A percentile compares a stretch with the other conserved stretches of the same genome.
Evolutionary conservation across 257 asterid species (phyloP).

Genomic region (Fraxinus pennsylvanica): DNA sequence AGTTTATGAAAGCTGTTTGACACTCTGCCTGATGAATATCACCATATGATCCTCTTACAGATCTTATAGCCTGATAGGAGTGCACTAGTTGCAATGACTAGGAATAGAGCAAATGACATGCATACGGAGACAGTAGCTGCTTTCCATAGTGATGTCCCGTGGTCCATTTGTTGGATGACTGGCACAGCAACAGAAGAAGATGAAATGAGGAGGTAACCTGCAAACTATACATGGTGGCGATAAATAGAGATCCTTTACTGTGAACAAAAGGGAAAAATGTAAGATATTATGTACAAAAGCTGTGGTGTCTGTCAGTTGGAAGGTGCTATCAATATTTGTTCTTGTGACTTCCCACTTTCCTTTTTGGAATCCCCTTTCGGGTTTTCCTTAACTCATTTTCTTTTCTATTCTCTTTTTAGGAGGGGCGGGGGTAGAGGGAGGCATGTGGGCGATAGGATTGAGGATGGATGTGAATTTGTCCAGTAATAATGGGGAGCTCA

Average conservation of each 20-base stretch:
- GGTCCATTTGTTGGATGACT: slow-evolving; percentile 44
- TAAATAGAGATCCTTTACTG: not conserved
- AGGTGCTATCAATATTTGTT: not conserved
- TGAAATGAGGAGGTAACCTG: slow-evolving; percentile 71
- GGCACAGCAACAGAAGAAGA: slow-evolving; percentile 61
- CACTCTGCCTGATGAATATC: slow-evolving; percentile 18
- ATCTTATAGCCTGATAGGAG: slow-evolving; percentile 69
- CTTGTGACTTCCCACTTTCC: not conserved
- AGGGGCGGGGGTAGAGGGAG: not conserved
- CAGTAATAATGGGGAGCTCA: not conserved
- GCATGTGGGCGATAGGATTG: not conserved
- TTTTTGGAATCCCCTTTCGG: not conserved
- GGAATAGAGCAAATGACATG: slow-evolving; percentile 54
- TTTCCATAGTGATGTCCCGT: slow-evolving; percentile 41
- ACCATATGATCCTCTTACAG: slow-evolving; percentile 76
- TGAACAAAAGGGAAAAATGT: not conserved
- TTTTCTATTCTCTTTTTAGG: too few relatives aligned
- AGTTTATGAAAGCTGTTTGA: not conserved
- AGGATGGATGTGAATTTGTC: not conserved
- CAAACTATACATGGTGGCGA: slow-evolving; percentile 42
- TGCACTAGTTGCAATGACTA: slow-evolving; percentile 45
- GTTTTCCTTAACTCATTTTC: not conserved
- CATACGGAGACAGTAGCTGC: slow-evolving; percentile 51
- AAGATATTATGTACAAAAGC: not conserved
- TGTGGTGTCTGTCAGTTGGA: not conserved